Evolutionary conservation across 2,329 filamentous ascomycete species (phyloP).

Genomic region (Dothideomycetes sp.): DNA sequence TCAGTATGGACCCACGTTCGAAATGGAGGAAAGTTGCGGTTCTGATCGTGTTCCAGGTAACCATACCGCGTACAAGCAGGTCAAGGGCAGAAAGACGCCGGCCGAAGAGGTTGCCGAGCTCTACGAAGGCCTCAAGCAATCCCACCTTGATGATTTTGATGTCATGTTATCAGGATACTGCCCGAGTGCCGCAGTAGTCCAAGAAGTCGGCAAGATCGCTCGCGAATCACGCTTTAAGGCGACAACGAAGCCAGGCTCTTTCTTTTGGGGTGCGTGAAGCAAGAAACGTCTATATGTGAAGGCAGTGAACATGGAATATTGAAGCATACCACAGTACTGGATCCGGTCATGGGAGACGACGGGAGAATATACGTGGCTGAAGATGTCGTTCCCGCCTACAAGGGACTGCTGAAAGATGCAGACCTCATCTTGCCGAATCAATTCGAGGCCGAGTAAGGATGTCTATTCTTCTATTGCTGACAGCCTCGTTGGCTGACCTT

Average conservation of each 20-base stretch:
- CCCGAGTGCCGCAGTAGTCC: conserved; percentile 73
- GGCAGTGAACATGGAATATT: conserved; percentile 1
- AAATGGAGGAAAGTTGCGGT: not conserved
- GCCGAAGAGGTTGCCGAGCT: conserved; percentile 75
- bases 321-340: conserved; percentile 49
- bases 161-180: conserved; percentile 94
- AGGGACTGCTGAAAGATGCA: conserved; percentile 63
- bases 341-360: conserved; percentile 97
- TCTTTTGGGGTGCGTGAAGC: conserved; percentile 64
- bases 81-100: conserved; percentile 72
- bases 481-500: conserved; percentile 2
- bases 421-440: conserved; percentile 94
- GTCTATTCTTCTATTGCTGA: not conserved
- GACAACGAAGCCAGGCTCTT: conserved; percentile 51
- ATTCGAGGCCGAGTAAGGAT: conserved; percentile 84
- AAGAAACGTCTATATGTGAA: too few relatives aligned
- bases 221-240: conserved; percentile 63
- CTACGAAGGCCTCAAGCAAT: conserved; percentile 74
- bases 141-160: conserved; percentile 78
- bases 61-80: conserved; percentile 83
- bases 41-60: conserved; percentile 55
- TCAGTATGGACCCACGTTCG: conserved; percentile 53
- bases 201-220: conserved; percentile 74
- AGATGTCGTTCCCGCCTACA: conserved; percentile 86
- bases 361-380: conserved; percentile 83